Conservation (phyloP, 495 filamentous ascomycete species). For the Penicillium verhagenii region DNA sequence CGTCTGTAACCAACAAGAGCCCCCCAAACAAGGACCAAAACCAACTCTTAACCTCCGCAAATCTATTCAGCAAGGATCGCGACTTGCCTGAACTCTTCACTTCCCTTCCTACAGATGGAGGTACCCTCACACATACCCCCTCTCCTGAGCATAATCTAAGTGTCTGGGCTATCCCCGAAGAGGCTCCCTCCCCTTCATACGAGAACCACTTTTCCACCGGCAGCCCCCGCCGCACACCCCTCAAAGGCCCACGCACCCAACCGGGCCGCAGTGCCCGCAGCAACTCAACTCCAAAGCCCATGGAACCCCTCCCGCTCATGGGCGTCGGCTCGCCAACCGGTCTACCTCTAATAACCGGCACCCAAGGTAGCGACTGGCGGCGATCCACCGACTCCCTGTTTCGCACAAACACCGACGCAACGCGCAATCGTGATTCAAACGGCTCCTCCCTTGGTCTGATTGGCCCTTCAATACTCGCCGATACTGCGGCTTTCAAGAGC, state of each 20-base stretch:
- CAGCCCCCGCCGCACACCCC: slow-evolving; percentile 36
- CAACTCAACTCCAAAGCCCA: slow-evolving; percentile 19
- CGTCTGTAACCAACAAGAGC: slow-evolving; percentile 12
- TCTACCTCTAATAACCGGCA: slow-evolving; percentile 23
- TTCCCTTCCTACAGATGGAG: slow-evolving; percentile 20
- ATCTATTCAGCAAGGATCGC: slow-evolving; percentile 2
- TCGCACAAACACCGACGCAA: slow-evolving; percentile 17
- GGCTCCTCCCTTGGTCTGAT: slow-evolving; percentile 9
- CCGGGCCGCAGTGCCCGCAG: slow-evolving; percentile 24
- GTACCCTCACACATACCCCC: slow-evolving; percentile 31
- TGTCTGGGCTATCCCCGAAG: slow-evolving; percentile 29
- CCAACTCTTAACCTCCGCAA: slow-evolving; percentile 1
- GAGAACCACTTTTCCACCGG: slow-evolving; percentile 26
- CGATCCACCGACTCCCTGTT: slow-evolving; percentile 22
- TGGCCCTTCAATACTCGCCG: not conserved
- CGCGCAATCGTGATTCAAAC: slow-evolving; percentile 10
- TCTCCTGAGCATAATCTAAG: slow-evolving; percentile 32
- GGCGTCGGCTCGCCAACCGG: slow-evolving; percentile 12
- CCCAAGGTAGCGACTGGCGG: slow-evolving; percentile 26
- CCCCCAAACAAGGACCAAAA: slow-evolving; percentile 28
- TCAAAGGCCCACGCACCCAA: slow-evolving; percentile 42
- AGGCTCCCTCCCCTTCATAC: slow-evolving; percentile 21
- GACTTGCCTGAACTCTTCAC: slow-evolving; percentile 30
- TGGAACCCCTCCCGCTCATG: slow-evolving; percentile 14
- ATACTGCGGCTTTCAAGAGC: not conserved